Evolutionary conservation across 257 asterid genomes (phyloP), one percentile per base, ranked within the genome.

Genomic region (Solanum virginianum): DNA sequence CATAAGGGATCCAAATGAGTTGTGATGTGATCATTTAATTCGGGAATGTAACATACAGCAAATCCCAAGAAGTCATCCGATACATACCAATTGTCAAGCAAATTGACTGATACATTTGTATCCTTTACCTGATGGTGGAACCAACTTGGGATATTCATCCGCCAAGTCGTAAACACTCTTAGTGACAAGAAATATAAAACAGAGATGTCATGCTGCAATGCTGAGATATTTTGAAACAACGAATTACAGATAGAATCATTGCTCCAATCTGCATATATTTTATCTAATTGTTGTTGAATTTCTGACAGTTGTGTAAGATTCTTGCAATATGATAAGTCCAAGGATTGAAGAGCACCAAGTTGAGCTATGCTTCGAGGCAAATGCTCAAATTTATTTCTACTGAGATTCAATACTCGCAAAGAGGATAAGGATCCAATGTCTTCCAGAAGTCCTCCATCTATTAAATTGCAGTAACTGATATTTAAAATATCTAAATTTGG

Each of bases 371-470:
- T 70, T 10, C 5, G 80, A 71, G 55, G 80, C 55, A 26, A 26
- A 26, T 26, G 26, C 26, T 57, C 65, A 57, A 18, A 18, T 3
- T 57, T 20, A 8, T 69, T 69, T 69, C 77, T 51, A 0, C 0
- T 1, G 32, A 20, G 54, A 18, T 11, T 0, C 55, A 41, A 10
- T 1, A 0, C 0, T 1, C 43, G 11, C 20, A 3, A 71, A 71
- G 55, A 71, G 36, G 18, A 41, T 43, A 71, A 71, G 80, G 6
- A 71, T 43, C 56, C 56, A 20, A 71, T 71, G 56, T 71, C 80
- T 41, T 71, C 20, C 3, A 1, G 80, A 71, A 71, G 36, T 43
- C 18, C 36, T 43, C 56, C 80, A 71, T 71, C 11, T 41, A 0
- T 71, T 43, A 71, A n/a, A n/a, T n/a, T n/a, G n/a, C n/a, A 20